Conservation (phyloP, 2,329 filamentous ascomycete genomes). For the Dothideomycetes sp. region DNA sequence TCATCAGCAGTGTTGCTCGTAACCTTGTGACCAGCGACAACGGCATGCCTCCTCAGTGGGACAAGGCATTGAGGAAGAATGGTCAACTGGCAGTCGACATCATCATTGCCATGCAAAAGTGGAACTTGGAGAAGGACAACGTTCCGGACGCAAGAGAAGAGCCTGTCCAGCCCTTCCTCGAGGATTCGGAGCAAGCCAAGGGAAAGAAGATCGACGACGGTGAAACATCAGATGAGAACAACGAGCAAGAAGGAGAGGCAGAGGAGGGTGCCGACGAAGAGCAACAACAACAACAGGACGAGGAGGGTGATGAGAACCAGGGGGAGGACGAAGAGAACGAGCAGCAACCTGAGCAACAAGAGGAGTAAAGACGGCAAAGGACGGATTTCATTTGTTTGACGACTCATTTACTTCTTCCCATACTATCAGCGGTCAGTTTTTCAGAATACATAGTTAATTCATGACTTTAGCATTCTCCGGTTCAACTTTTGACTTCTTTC, state of each 20-base stretch:
- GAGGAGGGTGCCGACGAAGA: constrained; percentile 16
- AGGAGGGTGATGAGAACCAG: background rate
- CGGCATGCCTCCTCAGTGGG: constrained; percentile 45
- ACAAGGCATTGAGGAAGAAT: constrained; percentile 45
- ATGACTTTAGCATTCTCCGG: background rate
- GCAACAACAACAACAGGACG: background rate
- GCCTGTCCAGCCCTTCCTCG: constrained; percentile 30
- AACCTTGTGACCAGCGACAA: constrained; percentile 40
- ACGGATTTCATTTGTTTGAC: background rate
- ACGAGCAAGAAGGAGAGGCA: constrained; percentile 15
- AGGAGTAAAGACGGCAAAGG: background rate
- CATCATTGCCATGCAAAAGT: constrained; percentile 45
- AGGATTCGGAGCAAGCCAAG: constrained; percentile 22
- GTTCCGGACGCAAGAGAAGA: constrained; percentile 44
- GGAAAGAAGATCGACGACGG: constrained; percentile 20
- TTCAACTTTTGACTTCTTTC: too few species aligned
- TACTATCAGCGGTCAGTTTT: constrained; percentile 4
- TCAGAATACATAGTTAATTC: constrained; percentile 8
- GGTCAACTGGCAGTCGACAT: constrained; percentile 48
- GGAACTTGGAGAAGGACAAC: constrained; percentile 40
- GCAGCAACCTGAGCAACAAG: constrained; percentile 4
- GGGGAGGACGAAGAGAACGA: constrained; percentile 5
- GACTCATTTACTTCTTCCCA: background rate
- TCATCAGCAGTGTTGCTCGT: constrained; percentile 40
- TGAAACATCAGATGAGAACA: constrained; percentile 20